These are phyloP conservation scores for Mucor velutinosus DNA, from an alignment of 371 early-diverging fungal genomes.

Conservation along the genomic window DNA sequence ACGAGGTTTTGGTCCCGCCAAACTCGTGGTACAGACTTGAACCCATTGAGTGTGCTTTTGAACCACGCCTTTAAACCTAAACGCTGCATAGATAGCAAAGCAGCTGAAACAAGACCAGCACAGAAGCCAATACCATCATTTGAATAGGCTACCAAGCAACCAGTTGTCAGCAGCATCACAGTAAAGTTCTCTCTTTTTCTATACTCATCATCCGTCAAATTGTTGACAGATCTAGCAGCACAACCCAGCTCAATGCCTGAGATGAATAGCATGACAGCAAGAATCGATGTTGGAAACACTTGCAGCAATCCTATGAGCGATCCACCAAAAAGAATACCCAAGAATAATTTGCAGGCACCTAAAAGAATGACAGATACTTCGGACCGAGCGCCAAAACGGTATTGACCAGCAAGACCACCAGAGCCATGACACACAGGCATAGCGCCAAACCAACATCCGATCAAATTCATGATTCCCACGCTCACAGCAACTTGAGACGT, in stretches of 20 bases:
- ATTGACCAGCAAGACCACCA: constrained; percentile 92
- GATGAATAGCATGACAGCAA: constrained; percentile 88
- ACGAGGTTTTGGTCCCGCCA: constrained; percentile 11
- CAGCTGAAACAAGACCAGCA: constrained; percentile 59
- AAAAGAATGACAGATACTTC: constrained; percentile 79
- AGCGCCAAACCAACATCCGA: constrained; percentile 86
- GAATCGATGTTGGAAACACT: constrained; percentile 73
- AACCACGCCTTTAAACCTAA: constrained; percentile 36
- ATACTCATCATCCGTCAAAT: constrained; percentile 35
- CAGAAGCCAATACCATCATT: constrained; percentile 87
- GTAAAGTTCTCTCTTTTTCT: constrained; percentile 66
- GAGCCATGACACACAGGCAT: constrained; percentile 85
- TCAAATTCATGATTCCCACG: constrained; percentile 84
- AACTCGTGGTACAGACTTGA: constrained; percentile 6
- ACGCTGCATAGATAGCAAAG: constrained; percentile 45
- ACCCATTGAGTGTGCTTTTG: not conserved
- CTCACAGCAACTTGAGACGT: constrained; percentile 66
- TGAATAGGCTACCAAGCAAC: constrained; percentile 70
- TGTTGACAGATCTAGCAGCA: constrained; percentile 64
- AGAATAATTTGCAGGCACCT: constrained; percentile 72
- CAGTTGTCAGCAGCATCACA: constrained; percentile 70
- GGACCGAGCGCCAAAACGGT: constrained; percentile 90
- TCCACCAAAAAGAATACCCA: constrained; percentile 81
- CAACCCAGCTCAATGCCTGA: constrained; percentile 70
- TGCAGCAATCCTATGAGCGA: constrained; percentile 73